Base-by-base conservation (phyloP, 202 grass and related monocot genomes). In the Setaria italica region DNA sequence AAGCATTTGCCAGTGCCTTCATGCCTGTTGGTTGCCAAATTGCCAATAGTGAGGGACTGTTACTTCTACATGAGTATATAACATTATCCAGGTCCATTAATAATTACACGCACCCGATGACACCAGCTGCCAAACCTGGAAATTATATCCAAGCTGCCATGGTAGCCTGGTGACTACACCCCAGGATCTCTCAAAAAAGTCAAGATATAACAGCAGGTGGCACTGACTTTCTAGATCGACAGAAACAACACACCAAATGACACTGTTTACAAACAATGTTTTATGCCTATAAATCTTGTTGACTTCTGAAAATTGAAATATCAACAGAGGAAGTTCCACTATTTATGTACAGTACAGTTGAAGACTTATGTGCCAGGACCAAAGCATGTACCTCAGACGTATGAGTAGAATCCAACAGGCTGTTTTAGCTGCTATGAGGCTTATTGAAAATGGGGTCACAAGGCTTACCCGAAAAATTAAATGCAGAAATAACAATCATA, bases 61-160 rank as follows among this genome's bases (percentile, higher is more conserved):
- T 65, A 84, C 65, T 57, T 20, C 70, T 79, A 72, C 76, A 30
- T 17, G 37, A 64, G 60, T 64, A 57, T 47, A 70, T 21, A 72
- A 49, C 47, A 80, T 76, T 73, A 59, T 89, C 43, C 72, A 80
- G 29, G 62, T 74, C 33, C 41, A 79, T 66, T 53, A 73, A 76
- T 83, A 79, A 55, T 83, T 83, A 54, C 19, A 80, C 63, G 17
- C 25, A 67, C 67, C 54, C 55, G 51, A 88, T 67, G 60, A 80
- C 72, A 71, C 62, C 85, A 86, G 47, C 75, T 90, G 62, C 88
- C 82, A 86, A 90, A 90, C 82, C 39, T 71, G 46, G 67, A 82
- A 74, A 62, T 67, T 59, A 79, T 55, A 70, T 82, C 80, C 34
- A 84, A 84, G 53, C 82, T 69, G 25, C 45, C 51, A 60, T 55